Conservation (phyloP, 2,329 filamentous ascomycete genomes). For the Hypoxylon sp. region DNA sequence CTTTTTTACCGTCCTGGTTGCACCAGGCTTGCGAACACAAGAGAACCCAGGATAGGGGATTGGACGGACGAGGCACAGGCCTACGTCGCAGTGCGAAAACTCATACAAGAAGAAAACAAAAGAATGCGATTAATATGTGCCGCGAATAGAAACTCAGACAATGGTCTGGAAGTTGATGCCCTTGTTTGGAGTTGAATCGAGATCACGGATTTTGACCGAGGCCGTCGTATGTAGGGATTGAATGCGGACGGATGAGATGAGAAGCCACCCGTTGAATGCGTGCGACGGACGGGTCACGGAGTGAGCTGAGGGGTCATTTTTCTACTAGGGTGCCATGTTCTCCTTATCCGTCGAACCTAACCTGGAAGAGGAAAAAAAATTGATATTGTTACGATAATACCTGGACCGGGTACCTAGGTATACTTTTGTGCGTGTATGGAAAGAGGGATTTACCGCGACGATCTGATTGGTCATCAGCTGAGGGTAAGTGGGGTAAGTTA, state of each 20-base stretch:
- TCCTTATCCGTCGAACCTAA: slow-evolving; percentile 24
- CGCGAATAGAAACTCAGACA: slow-evolving; percentile 27
- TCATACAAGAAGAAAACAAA: slow-evolving; percentile 25
- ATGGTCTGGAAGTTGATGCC: slow-evolving; percentile 19
- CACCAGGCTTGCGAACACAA: slow-evolving; percentile 32
- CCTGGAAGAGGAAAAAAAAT: slow-evolving; percentile 1
- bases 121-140: slow-evolving; percentile 36
- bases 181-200: slow-evolving; percentile 25
- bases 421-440: not conserved
- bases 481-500: slow-evolving; percentile 1
- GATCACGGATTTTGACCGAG: slow-evolving; percentile 35
- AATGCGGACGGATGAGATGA: slow-evolving; percentile 33
- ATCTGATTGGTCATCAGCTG: slow-evolving; percentile 13
- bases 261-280: slow-evolving; percentile 28
- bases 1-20: slow-evolving; percentile 40
- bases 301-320: slow-evolving; percentile 42
- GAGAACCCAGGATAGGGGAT: slow-evolving; percentile 31
- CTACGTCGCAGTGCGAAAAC: slow-evolving; percentile 33
- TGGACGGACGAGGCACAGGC: slow-evolving; percentile 36
- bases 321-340: slow-evolving; percentile 20
- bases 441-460: slow-evolving; percentile 20
- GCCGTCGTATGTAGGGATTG: slow-evolving; percentile 28
- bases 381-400: slow-evolving; percentile 10
- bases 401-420: not conserved
- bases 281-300: slow-evolving; percentile 41